Evolutionary conservation across 1,139 yeast genomes (phyloP).

Genomic region (Yamadazyma buinensis): DNA sequence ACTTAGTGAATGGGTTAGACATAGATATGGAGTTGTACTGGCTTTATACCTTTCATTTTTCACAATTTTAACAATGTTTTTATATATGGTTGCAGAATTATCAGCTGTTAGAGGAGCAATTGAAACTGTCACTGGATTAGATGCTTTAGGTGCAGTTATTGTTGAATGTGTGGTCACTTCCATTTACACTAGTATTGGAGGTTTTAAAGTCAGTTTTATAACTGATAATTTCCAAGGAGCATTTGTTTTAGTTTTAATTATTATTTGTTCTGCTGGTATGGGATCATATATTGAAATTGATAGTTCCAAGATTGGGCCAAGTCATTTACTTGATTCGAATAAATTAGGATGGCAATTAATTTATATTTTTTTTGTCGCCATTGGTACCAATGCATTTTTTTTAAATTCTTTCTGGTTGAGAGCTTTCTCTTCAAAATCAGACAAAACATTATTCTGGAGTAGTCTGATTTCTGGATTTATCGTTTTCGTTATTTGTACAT

Average conservation of each 20-base stretch:
- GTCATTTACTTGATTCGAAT: slow-evolving; percentile 61
- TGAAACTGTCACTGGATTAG: slow-evolving; percentile 71
- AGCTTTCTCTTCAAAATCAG: slow-evolving; percentile 81
- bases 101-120: slow-evolving; percentile 77
- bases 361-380: slow-evolving; percentile 80
- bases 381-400: slow-evolving; percentile 85
- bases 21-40: slow-evolving; percentile 69
- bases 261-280: slow-evolving; percentile 76
- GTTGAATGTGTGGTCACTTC: slow-evolving; percentile 87
- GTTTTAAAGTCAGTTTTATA: slow-evolving; percentile 81
- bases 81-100: slow-evolving; percentile 86
- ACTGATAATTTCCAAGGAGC: slow-evolving; percentile 89
- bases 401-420: slow-evolving; percentile 93
- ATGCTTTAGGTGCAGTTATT: slow-evolving; percentile 78
- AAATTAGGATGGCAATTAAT: slow-evolving; percentile 85
- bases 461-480: slow-evolving; percentile 70
- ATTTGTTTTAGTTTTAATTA: slow-evolving; percentile 60
- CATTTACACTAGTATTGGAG: slow-evolving; percentile 84
- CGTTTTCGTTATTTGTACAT: slow-evolving; percentile 57
- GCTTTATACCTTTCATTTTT: slow-evolving; percentile 75
- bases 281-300: slow-evolving; percentile 77
- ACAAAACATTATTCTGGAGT: slow-evolving; percentile 73
- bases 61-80: slow-evolving; percentile 80
- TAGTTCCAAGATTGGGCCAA: slow-evolving; percentile 54
- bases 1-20: slow-evolving; percentile 91